Evolutionary conservation across 192 early-diverging fungal genomes (phyloP).

Genomic region (Gigaspora rosea): DNA sequence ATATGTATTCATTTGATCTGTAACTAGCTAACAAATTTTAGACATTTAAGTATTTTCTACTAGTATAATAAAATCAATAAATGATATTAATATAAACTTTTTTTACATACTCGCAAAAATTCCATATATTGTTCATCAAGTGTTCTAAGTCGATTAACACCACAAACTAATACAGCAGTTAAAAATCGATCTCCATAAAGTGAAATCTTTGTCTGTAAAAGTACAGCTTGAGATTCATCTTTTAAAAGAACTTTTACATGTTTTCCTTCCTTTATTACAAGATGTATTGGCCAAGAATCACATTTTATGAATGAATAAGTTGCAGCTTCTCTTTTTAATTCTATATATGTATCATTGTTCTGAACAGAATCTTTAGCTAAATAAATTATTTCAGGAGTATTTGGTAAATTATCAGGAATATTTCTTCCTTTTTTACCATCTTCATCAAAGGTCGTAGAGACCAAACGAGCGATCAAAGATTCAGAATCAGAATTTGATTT

Average conservation of each 20-base stretch:
- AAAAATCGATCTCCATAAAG: too few species aligned
- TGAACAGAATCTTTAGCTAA: background rate
- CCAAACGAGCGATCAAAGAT: background rate
- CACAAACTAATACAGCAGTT: background rate
- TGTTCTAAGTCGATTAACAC: background rate
- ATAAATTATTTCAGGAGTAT: background rate
- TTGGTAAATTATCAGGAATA: constrained; percentile 6
- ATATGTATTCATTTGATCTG: constrained; percentile 38
- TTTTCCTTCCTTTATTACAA: background rate
- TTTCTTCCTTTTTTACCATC: background rate
- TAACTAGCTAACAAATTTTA: constrained; percentile 26
- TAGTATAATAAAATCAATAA: background rate
- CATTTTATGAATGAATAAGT: background rate
- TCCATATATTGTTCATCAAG: constrained; percentile 30
- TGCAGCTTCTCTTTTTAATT: too few species aligned
- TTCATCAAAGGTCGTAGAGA: constrained; percentile 15
- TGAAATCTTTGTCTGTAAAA: too few species aligned
- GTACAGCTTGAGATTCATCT: too few species aligned
- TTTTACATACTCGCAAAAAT: constrained; percentile 32
- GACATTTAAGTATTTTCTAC: too few species aligned
- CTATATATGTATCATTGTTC: too few species aligned
- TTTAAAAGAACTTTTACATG: too few species aligned
- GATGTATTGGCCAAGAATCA: background rate
- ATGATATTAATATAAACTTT: background rate
- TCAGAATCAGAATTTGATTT: background rate